Percentiles rank a stretch among this genome's conserved stretches.
These are phyloP conservation scores for Bryum argenteum DNA, from an alignment of 225 moss, liverwort and hornwort species.

Conservation along the genomic window DNA sequence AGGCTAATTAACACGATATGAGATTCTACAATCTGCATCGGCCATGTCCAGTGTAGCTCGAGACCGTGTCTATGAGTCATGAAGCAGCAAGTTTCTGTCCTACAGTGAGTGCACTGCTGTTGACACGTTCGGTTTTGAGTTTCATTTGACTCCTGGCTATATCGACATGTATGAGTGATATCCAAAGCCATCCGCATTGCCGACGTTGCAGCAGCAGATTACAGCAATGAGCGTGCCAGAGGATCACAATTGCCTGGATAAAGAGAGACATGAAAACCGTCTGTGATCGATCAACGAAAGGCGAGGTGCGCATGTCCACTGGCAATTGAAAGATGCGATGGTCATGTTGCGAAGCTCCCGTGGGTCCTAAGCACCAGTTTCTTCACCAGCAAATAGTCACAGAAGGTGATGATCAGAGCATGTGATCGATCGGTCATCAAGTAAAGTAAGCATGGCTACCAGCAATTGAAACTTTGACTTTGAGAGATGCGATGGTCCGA, in stretches of 20 bases:
- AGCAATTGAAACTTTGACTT: too few relatives aligned
- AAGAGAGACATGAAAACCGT: too few relatives aligned
- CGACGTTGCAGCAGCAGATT: constrained; percentile 11
- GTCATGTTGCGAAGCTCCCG: too few relatives aligned
- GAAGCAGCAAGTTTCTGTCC: neutral
- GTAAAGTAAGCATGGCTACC: too few relatives aligned
- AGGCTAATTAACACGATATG: constrained; percentile 6
- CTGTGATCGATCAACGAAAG: neutral
- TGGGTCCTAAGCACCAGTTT: too few relatives aligned
- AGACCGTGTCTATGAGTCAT: constrained; percentile 1
- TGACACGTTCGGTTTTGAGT: too few relatives aligned
- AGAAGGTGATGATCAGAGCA: too few relatives aligned
- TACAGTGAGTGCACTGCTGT: too few relatives aligned
- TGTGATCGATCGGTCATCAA: too few relatives aligned
- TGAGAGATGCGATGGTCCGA: too few relatives aligned
- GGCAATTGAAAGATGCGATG: neutral
- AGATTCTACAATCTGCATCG: neutral
- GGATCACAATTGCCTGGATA: neutral
- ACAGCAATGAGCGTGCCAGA: constrained; percentile 4
- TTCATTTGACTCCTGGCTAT: neutral
- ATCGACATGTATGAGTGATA: neutral
- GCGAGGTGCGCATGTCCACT: neutral
- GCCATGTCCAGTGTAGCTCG: too few relatives aligned
- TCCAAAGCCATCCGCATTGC: neutral
- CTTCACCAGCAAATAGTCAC: too few relatives aligned